Evolutionary conservation across 345 rosid genomes (phyloP).

Genomic region (Mercurialis annua): DNA sequence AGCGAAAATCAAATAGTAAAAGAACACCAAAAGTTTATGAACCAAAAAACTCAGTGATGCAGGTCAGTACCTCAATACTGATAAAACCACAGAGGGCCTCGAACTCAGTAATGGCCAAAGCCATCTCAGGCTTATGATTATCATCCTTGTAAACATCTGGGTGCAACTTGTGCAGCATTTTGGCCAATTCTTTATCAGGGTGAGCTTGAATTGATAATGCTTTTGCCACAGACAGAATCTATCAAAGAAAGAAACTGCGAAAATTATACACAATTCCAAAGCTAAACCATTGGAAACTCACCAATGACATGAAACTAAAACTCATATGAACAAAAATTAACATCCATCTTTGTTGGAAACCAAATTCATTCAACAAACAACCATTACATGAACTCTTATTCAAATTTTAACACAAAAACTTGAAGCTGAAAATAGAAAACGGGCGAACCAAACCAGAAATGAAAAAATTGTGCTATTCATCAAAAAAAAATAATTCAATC

Average conservation of each 20-base stretch:
- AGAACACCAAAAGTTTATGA: background rate
- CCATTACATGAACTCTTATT: background rate
- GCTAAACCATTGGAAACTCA: background rate
- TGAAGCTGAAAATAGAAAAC: background rate
- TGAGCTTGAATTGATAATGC: conserved; percentile 95
- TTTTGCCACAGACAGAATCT: conserved; percentile 93
- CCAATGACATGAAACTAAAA: background rate
- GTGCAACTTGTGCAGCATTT: conserved; percentile 61
- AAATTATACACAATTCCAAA: background rate
- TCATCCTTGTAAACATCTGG: conserved; percentile 81
- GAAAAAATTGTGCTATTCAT: too few relatives aligned
- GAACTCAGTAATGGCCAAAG: conserved; percentile 86
- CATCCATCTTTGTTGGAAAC: background rate
- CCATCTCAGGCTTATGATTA: conserved; percentile 99
- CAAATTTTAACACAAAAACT: background rate
- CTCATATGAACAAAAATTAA: background rate
- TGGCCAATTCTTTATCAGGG: conserved; percentile 83
- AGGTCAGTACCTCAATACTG: conserved; percentile 52
- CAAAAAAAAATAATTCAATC: background rate
- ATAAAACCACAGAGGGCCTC: conserved; percentile 93
- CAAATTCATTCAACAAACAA: background rate
- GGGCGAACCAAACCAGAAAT: background rate
- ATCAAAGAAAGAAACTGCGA: conserved; percentile 6
- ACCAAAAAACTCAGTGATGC: background rate
- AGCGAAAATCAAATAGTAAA: background rate